Base-by-base conservation (phyloP, 1,284 basidiomycete genomes). In the Fomitopsis schrenkii region DNA sequence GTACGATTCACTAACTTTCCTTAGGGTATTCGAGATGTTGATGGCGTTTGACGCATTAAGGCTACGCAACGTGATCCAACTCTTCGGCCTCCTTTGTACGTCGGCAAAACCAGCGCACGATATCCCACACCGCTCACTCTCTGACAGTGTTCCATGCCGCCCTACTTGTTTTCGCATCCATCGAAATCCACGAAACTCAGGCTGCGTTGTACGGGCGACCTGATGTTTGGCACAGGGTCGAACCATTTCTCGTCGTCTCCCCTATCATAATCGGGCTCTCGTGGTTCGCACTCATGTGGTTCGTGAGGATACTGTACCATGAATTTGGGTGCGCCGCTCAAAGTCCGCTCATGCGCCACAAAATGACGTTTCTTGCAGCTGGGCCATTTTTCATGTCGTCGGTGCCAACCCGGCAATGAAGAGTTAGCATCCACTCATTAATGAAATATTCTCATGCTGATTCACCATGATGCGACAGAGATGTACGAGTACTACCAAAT, bases 401-500 rank as follows among this genome's bases (percentile, higher is more conserved):
- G 91, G 92, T 41, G 90, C 90, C 35, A 90, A 90, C 66, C 87
- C 87, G 5, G 86, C 81, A 65, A 85, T 91, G 82, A 93, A 93
- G 76, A 83, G 90, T 92, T 65, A 62, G 85, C 14, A 9, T 77
- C 57, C 45, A 58, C 50, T 55, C 10, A 19, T 15, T 35, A n/a
- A 52, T 33, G 33, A 19, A 36, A 19, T 33, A 53, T 54, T 46
- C n/a, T 22, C 22, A 2, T 22, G 5, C 5, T 42, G 30, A 58
- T 28, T 40, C 41, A 36, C 19, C 35, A 38, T 54, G 12, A 15
- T 41, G 12, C 58, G 93, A 89, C 81, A 42, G 38, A 40, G 38
- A 93, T 93, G 90, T 94, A 91, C 71, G 88, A 88, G 67, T 91
- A 79, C 75, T 94, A 94, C 70, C 89, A 93, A 73, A 84, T 94